Base-by-base conservation (phyloP, 2,329 filamentous ascomycete species). In the Dryadomyces quercus-mongolicae region DNA sequence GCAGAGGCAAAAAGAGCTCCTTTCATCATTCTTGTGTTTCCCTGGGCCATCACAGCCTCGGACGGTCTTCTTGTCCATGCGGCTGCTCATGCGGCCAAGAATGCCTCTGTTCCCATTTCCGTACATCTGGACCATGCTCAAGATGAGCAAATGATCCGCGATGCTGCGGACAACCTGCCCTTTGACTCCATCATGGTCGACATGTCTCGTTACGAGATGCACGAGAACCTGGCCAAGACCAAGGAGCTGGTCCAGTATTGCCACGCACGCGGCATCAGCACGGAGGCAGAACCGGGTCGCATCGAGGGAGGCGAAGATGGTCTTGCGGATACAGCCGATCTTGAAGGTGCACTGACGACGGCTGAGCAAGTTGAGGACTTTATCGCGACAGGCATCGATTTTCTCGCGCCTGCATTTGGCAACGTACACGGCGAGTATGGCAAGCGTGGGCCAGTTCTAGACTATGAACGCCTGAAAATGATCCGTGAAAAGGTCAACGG, bases 101-200 rank as follows among this genome's bases (percentile, higher is more conserved):
- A 68, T 36, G 76, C 78, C 47, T 66, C 63, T 2, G 78, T 82
- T 0, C 80, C 79, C 5, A 67, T 83, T 16, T 71, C 74, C 2
- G 67, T 83, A 13, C 80, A 83, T 65, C 74, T 84, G 63, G 80
- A 83, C 67, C 80, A 83, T 65, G 78, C 78, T 9, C 80, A 82
- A 59, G 75, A 73, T 10, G 74, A 77, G 18, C 73, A 74, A 53
- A 74, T 78, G 45, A 80, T 82, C 60, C 73, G 73, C 6, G 67
- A 67, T 1, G 78, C 78, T 0, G 78, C 78, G 0, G 71, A 75
- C 55, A 68, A 71, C 5, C 69, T 79, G 48, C 72, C 71, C 0
- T 85, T 85, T 60, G 83, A 86, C 64, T 75, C 72, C 49, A 84
- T 86, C 65, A 87, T 88, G 84, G 80, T 86, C 4, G 84, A 88